These are phyloP conservation scores for Mortierella sp. DNA, from an alignment of 371 early-diverging fungal species.

Conservation along the genomic window DNA sequence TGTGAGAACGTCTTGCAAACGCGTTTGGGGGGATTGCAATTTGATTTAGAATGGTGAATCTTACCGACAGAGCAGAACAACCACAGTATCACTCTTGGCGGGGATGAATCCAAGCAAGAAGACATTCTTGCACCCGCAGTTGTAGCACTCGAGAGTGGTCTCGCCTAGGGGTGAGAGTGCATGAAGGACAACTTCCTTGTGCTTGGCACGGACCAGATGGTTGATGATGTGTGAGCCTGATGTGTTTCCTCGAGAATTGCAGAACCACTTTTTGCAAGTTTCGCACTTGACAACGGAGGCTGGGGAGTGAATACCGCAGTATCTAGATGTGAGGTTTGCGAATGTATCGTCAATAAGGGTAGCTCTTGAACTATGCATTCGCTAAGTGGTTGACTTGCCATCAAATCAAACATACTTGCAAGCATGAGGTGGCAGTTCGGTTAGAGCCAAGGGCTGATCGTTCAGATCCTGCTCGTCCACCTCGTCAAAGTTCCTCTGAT, in stretches of 20 bases:
- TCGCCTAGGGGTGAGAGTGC: constrained; percentile 93
- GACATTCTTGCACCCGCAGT: constrained; percentile 95
- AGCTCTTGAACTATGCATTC: too few relatives aligned
- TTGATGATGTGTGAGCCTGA: constrained; percentile 96
- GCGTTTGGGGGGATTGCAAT: too few relatives aligned
- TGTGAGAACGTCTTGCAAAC: too few relatives aligned
- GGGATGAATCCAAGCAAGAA: constrained; percentile 98
- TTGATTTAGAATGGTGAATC: background rate
- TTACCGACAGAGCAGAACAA: constrained; percentile 95
- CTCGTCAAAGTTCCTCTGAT: constrained; percentile 35
- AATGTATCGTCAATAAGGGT: background rate
- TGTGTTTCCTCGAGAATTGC: constrained; percentile 93
- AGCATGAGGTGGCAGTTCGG: constrained; percentile 85
- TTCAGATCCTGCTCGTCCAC: constrained; percentile 57
- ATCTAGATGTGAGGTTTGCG: constrained; percentile 62
- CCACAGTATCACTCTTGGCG: constrained; percentile 97
- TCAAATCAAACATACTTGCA: constrained; percentile 72
- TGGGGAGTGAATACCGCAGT: constrained; percentile 94
- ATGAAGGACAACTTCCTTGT: constrained; percentile 94
- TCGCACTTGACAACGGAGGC: constrained; percentile 94
- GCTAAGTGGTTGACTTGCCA: too few relatives aligned
- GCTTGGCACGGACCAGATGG: constrained; percentile 94
- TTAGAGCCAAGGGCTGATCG: constrained; percentile 59
- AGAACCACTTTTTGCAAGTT: constrained; percentile 96
- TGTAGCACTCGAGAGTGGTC: constrained; percentile 95